Evolutionary conservation across 495 filamentous ascomycete genomes (phyloP), one percentile per base, ranked within the genome.

Genomic region (Penicillium mononematosum): DNA sequence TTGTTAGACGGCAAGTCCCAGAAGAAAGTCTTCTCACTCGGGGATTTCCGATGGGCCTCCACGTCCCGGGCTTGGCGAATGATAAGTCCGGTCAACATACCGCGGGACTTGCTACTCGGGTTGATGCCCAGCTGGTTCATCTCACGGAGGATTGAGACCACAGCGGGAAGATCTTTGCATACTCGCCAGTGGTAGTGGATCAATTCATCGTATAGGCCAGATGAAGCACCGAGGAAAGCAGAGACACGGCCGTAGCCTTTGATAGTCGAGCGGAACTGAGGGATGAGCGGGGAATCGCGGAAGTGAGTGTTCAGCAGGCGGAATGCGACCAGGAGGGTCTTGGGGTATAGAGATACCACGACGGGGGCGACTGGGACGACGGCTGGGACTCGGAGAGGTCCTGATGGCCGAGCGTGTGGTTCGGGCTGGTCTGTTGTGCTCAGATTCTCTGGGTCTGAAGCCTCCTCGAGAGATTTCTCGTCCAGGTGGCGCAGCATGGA

Each of bases 71-170:
- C 44, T 2, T 69, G 64, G 36, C 70, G 58, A 14, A 51, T 53
- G 7, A 62, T 45, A 32, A 81, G 73, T 11, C 53, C 56, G 5
- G 56, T 43, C 5, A 92, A 59, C 14, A 91, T 59, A 0, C 60
- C 60, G 12, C 77, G 64, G 2, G 88, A 89, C n/a, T 75, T 75
- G 0, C 58, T 58, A 58, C 91, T 80, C 32, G 82, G 80, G 19
- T 82, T 81, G 24, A 93, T 68, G 8, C 89, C 90, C 1, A 77
- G 82, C 9, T 80, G 69, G 39, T 88, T 84, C 91, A 96, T 96
- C 69, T 96, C 90, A 42, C 76, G 70, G 7, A 95, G 71, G 4
- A 91, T 71, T 11, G 83, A 74, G 11, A 85, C 65, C 34, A 92
- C 81, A 10, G 77, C 80, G 10, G 71, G 62, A 2, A 89, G 71